These are phyloP conservation scores for Pterula multifida DNA, from an alignment of 1,284 basidiomycete species.

Conservation along the genomic window DNA sequence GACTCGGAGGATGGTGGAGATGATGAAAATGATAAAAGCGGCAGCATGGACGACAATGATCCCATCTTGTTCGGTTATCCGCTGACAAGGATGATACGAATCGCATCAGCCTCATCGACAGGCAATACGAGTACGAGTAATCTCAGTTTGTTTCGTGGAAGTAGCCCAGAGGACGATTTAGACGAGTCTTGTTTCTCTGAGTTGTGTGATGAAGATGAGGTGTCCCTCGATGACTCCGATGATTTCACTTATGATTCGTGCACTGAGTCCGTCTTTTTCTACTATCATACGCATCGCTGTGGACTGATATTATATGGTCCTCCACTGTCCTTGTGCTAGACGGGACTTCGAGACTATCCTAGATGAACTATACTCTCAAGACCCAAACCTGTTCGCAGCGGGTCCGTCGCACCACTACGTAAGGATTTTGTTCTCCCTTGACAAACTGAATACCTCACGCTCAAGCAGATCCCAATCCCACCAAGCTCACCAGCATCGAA, in stretches of 20 bases:
- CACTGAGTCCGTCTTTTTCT: neutral
- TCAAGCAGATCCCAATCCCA: neutral
- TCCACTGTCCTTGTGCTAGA: neutral
- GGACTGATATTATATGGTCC: neutral
- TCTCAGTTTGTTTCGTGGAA: neutral
- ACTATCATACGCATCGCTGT: neutral
- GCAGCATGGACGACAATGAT: neutral
- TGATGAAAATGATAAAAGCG: neutral
- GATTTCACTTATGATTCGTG: conserved; percentile 1
- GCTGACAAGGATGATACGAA: neutral
- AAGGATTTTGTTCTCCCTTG: neutral
- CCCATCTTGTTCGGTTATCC: neutral
- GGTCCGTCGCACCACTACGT: neutral
- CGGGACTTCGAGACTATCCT: neutral
- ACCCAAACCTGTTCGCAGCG: neutral
- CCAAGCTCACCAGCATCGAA: neutral
- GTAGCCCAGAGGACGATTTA: neutral
- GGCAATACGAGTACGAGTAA: neutral
- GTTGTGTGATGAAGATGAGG: neutral
- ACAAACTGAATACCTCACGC: neutral
- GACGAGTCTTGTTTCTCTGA: neutral
- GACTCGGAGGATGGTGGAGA: neutral
- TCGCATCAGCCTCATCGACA: neutral
- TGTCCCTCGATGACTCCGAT: neutral
- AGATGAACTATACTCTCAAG: neutral